These are phyloP conservation scores for Pseudohyphozyma bogoriensis DNA, from an alignment of 768 basidiomycete genomes.

Conservation along the genomic window DNA sequence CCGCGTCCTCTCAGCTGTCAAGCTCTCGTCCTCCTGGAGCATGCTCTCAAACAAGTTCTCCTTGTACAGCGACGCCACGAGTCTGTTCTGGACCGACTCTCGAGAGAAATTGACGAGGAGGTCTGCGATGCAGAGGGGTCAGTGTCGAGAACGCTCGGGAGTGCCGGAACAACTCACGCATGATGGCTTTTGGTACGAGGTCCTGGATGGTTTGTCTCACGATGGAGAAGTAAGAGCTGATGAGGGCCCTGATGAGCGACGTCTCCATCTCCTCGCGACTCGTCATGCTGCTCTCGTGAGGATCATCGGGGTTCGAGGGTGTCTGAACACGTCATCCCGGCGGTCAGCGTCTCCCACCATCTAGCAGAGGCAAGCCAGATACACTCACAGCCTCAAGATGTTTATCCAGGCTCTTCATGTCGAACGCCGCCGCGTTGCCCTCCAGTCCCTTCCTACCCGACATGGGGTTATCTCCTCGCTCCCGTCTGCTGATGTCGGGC, in stretches of 20 bases:
- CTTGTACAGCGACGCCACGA: conserved; percentile 90
- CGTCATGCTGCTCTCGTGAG: conserved; percentile 54
- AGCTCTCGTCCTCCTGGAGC: conserved; percentile 87
- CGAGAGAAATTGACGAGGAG: conserved; percentile 93
- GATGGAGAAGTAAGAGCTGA: conserved; percentile 90
- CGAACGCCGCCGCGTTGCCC: conserved; percentile 74
- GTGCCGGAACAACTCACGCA: conserved; percentile 57
- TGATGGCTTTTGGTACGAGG: conserved; percentile 91
- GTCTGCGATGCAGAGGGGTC: conserved; percentile 9
- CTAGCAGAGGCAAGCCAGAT: neutral
- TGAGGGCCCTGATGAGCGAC: conserved; percentile 82
- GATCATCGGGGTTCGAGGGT: conserved; percentile 40
- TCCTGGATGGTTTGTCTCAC: conserved; percentile 95
- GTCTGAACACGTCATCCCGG: conserved; percentile 39
- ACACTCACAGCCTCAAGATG: conserved; percentile 92
- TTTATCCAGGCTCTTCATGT: conserved; percentile 97
- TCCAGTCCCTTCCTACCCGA: conserved; percentile 48
- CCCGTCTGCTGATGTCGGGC: neutral
- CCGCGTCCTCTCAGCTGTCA: conserved; percentile 83
- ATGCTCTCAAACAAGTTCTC: conserved; percentile 83
- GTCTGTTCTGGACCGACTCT: conserved; percentile 88
- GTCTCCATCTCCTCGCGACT: conserved; percentile 94
- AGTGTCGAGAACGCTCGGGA: conserved; percentile 2
- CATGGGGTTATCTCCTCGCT: conserved; percentile 31
- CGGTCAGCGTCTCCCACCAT: neutral